These are phyloP conservation scores for Eimeria sp. DNA, from an alignment of 169 alveolate genomes.

Conservation along the genomic window DNA sequence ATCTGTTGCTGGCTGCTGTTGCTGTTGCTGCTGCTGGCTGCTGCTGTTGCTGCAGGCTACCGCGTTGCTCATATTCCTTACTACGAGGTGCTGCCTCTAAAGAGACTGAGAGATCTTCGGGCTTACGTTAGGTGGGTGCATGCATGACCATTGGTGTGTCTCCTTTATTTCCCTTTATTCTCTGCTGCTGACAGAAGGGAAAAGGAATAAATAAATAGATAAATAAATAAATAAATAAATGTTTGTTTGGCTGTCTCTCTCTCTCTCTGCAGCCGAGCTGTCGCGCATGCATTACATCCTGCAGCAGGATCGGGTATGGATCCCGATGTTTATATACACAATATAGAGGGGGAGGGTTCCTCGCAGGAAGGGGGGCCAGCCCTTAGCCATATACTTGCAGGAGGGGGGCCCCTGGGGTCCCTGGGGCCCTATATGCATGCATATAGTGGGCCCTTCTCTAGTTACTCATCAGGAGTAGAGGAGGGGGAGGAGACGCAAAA, in stretches of 20 bases:
- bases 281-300: slow-evolving; percentile 50
- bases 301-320: not conserved
- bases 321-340: slow-evolving; percentile 14
- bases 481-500: not conserved
- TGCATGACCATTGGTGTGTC: not conserved
- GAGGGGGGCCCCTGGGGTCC: not conserved
- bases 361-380: not conserved
- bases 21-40: slow-evolving; percentile 21
- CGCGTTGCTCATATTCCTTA: slow-evolving; percentile 78
- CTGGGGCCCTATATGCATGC: not conserved
- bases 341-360: not conserved
- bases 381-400: not conserved
- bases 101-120: slow-evolving; percentile 24
- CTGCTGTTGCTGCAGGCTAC: slow-evolving; percentile 70
- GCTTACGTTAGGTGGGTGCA: not conserved
- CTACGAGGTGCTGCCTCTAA: slow-evolving; percentile 67
- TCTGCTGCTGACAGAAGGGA: not conserved
- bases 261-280: slow-evolving; percentile 39
- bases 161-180: not conserved
- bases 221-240: too few species aligned
- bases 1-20: not conserved
- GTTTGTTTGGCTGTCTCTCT: not conserved
- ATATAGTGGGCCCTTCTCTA: not conserved
- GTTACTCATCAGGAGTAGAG: not conserved
- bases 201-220: too few species aligned